phyloP scores from a whole-genome alignment of 371 early-diverging fungal genomes.

The Mucor sp. region DNA sequence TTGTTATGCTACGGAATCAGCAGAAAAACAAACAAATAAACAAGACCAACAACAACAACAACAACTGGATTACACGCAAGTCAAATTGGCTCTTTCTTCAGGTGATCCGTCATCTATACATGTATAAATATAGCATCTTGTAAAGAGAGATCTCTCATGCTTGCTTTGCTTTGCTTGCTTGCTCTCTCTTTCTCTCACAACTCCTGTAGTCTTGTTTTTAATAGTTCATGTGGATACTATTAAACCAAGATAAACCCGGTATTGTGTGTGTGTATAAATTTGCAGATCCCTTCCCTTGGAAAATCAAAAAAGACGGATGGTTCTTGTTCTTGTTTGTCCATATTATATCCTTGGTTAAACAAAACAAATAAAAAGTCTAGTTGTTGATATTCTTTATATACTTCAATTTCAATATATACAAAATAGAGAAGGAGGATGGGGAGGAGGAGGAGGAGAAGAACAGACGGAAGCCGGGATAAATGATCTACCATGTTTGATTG shows the following conservation, averaged over 20 bases:
- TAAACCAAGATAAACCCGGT: neutral
- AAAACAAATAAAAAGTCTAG: neutral
- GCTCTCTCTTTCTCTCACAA: neutral
- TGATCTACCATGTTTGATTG: neutral
- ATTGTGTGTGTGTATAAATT: neutral
- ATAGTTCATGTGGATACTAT: neutral
- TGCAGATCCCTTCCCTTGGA: neutral
- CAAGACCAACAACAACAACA: neutral
- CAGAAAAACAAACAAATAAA: neutral
- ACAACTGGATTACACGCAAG: neutral
- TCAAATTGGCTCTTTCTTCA: neutral
- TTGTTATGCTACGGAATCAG: slow-evolving; percentile 11
- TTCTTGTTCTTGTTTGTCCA: neutral
- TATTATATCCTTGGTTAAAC: neutral
- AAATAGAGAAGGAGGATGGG: neutral
- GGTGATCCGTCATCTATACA: neutral
- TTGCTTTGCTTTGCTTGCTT: too few species aligned
- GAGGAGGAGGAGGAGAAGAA: neutral
- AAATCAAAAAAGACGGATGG: too few species aligned
- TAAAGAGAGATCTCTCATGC: neutral
- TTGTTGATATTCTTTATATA: neutral
- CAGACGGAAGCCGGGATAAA: neutral
- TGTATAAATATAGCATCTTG: too few species aligned
- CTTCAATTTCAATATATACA: neutral
- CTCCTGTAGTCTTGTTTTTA: neutral